Evolutionary conservation across 2,329 filamentous ascomycete species (phyloP).

Genomic region (Pleoardoris graminearum): DNA sequence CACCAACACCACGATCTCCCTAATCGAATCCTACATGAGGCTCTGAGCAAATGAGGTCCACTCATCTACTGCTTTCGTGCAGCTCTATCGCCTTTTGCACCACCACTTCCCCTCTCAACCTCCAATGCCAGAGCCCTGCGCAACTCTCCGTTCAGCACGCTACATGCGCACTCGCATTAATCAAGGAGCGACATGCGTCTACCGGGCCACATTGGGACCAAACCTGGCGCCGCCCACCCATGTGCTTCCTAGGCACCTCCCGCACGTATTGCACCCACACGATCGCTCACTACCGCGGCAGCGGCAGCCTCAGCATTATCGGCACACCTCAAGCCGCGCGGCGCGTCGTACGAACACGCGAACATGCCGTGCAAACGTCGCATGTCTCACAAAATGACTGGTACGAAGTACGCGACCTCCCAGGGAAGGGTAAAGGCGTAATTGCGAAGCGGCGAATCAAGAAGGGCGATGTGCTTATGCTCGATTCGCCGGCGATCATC

Average conservation of each 20-base stretch:
- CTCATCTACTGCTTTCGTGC: not conserved
- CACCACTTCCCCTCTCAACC: not conserved
- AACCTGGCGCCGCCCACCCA: slow-evolving; percentile 17
- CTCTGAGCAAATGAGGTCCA: not conserved
- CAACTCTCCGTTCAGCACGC: slow-evolving; percentile 8
- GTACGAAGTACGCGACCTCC: slow-evolving; percentile 21
- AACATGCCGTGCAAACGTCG: slow-evolving; percentile 1
- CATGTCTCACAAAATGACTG: not conserved
- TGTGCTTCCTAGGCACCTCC: slow-evolving; percentile 13
- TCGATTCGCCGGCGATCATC: slow-evolving; percentile 26
- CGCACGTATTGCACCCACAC: slow-evolving; percentile 26
- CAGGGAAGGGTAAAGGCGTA: slow-evolving; percentile 30
- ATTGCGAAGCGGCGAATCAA: slow-evolving; percentile 19
- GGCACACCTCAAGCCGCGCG: slow-evolving; percentile 21
- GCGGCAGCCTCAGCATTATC: slow-evolving; percentile 26
- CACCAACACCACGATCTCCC: not conserved
- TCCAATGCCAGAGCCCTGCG: slow-evolving; percentile 9
- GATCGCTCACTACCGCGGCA: slow-evolving; percentile 14
- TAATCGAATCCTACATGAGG: not conserved
- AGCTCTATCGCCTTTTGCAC: not conserved
- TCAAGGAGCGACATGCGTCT: no score
- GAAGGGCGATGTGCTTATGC: slow-evolving; percentile 22
- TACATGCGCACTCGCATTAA: not conserved
- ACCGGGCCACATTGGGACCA: no score
- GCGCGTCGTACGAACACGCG: slow-evolving; percentile 16